Evolutionary conservation across 1,284 basidiomycete species (phyloP).

Genomic region (Gymnopus androsaceus): DNA sequence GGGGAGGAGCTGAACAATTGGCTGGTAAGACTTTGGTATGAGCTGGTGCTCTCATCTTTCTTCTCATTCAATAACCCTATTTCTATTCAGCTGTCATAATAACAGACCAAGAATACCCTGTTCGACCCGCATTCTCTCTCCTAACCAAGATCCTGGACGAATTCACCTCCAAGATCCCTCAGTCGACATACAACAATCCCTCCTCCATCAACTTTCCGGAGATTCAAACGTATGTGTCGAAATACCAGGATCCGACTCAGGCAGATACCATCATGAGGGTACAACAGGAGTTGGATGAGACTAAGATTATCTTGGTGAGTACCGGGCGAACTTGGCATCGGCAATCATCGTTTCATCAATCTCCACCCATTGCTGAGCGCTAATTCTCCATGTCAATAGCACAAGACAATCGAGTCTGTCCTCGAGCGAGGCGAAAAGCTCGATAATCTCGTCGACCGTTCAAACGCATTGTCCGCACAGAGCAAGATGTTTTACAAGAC

Average conservation of each 20-base stretch:
- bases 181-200: slow-evolving; percentile 65
- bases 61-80: not conserved
- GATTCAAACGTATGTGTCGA: slow-evolving; percentile 79
- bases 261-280: slow-evolving; percentile 99
- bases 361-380: slow-evolving; percentile 5
- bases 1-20: slow-evolving; percentile 76
- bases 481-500: slow-evolving; percentile 97
- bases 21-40: slow-evolving; percentile 55
- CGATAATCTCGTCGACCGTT: slow-evolving; percentile 95
- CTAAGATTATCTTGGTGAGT: slow-evolving; percentile 93
- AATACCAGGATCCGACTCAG: slow-evolving; percentile 98
- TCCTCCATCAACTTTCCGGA: slow-evolving; percentile 70
- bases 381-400: slow-evolving; percentile 49
- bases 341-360: not conserved
- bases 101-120: slow-evolving; percentile 95
- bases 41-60: not conserved
- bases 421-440: slow-evolving; percentile 96
- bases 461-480: slow-evolving; percentile 86
- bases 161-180: slow-evolving; percentile 80
- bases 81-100: slow-evolving; percentile 78
- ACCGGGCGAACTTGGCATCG: too few relatives aligned
- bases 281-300: slow-evolving; percentile 98
- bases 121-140: slow-evolving; percentile 94
- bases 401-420: slow-evolving; percentile 99
- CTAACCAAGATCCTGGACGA: slow-evolving; percentile 95